These are phyloP conservation scores for Botrytis aclada DNA, from an alignment of 2,329 filamentous ascomycete species.

Conservation along the genomic window DNA sequence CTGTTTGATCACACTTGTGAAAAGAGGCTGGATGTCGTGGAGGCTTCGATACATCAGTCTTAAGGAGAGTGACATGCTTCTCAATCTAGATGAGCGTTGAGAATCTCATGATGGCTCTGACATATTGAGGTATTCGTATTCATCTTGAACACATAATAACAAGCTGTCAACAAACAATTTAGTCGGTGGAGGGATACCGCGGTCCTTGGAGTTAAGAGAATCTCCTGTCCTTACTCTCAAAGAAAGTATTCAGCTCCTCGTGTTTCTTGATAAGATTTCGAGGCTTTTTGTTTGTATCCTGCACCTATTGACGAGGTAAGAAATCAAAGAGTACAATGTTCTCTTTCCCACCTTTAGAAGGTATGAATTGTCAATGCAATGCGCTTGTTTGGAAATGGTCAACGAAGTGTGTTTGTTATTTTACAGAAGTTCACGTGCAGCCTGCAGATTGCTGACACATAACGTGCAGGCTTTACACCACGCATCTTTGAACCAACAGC, in stretches of 20 bases:
- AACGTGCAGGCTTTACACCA: background rate
- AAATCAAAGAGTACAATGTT: background rate
- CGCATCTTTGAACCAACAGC: background rate
- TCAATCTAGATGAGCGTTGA: background rate
- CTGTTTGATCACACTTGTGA: conserved; percentile 14
- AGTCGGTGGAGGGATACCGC: background rate
- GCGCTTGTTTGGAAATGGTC: background rate
- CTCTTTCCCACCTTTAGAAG: background rate
- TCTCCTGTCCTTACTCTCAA: background rate
- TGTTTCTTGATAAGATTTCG: background rate
- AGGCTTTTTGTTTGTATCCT: background rate
- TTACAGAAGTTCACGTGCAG: background rate
- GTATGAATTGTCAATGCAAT: background rate
- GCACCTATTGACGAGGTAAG: background rate
- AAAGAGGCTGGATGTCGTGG: background rate
- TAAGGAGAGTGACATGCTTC: background rate
- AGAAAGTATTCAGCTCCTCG: too few species aligned
- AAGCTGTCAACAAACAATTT: background rate
- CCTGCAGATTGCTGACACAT: background rate
- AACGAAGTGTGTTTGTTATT: background rate
- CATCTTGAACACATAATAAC: background rate
- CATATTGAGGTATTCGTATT: background rate
- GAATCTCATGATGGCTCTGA: background rate
- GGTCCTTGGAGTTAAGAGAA: background rate
- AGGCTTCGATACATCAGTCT: background rate